Conservation (phyloP, 2,329 filamentous ascomycete species). For the Aspergillus sp. region DNA sequence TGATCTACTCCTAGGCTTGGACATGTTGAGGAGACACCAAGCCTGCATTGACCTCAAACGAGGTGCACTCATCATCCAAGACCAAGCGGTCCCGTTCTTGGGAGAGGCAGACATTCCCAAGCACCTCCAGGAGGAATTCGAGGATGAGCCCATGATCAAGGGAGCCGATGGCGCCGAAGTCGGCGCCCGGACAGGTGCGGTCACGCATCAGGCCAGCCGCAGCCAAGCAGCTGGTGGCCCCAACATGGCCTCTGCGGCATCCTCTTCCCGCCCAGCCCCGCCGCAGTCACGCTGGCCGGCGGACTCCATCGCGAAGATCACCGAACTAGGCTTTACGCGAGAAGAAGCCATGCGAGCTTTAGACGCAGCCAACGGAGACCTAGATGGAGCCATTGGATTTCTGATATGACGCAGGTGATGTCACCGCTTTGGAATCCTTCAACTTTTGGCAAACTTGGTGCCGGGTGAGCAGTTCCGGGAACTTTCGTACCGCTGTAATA, state of each 20-base stretch:
- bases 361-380: conserved; percentile 78
- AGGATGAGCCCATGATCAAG: conserved; percentile 78
- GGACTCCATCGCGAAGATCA: conserved; percentile 73
- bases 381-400: conserved; percentile 83
- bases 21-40: conserved; percentile 96
- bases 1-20: conserved; percentile 85
- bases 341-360: conserved; percentile 78
- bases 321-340: conserved; percentile 74
- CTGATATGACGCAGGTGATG: conserved; percentile 54
- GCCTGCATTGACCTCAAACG: conserved; percentile 85
- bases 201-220: conserved; percentile 40
- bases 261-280: conserved; percentile 28
- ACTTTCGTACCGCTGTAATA: conserved; percentile 7
- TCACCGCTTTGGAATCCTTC: conserved; percentile 5
- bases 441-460: background rate
- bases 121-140: conserved; percentile 67
- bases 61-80: conserved; percentile 84
- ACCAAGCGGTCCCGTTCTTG: conserved; percentile 83
- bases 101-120: conserved; percentile 95
- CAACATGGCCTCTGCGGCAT: conserved; percentile 19
- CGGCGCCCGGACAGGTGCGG: conserved; percentile 76
- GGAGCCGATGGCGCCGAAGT: conserved; percentile 89
- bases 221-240: conserved; percentile 18
- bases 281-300: conserved; percentile 50
- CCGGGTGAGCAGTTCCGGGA: conserved; percentile 5